phyloP scores from a whole-genome alignment of 768 basidiomycete species.

The Agaricus subrufescens region DNA sequence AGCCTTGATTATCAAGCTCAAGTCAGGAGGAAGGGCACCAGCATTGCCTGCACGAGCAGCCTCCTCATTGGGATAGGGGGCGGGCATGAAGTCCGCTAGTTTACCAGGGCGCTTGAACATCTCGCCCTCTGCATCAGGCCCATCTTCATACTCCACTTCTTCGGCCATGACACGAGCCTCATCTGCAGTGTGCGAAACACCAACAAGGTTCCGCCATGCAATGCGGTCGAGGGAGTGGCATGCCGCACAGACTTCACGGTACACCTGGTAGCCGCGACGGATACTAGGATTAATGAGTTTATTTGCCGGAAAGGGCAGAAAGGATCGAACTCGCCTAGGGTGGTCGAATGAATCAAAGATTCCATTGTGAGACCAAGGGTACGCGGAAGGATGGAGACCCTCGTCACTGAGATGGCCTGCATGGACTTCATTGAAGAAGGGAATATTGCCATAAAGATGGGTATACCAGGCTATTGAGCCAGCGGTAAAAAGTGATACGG shows the following conservation, averaged over 20 bases:
- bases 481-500: slow-evolving; percentile 70
- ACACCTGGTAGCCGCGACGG: slow-evolving; percentile 93
- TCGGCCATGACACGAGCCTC: slow-evolving; percentile 91
- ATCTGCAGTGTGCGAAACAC: slow-evolving; percentile 92
- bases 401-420: slow-evolving; percentile 92
- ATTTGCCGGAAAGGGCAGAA: slow-evolving; percentile 7
- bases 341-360: slow-evolving; percentile 92
- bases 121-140: slow-evolving; percentile 90
- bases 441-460: slow-evolving; percentile 85
- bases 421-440: slow-evolving; percentile 88
- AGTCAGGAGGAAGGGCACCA: slow-evolving; percentile 95
- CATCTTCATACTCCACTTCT: slow-evolving; percentile 95
- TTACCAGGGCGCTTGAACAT: slow-evolving; percentile 99
- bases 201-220: slow-evolving; percentile 99
- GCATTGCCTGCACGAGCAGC: slow-evolving; percentile 92
- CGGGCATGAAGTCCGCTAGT: slow-evolving; percentile 93
- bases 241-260: slow-evolving; percentile 98
- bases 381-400: slow-evolving; percentile 82
- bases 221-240: slow-evolving; percentile 99
- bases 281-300: slow-evolving; percentile 49
- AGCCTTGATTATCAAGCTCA: slow-evolving; percentile 96
- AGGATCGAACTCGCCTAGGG: slow-evolving; percentile 63
- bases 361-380: slow-evolving; percentile 93
- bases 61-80: slow-evolving; percentile 96
- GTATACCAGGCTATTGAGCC: slow-evolving; percentile 98